A percentile compares a stretch with the other conserved stretches of the same genome.
phyloP scores from a whole-genome alignment of 2,329 filamentous ascomycete species.

The Atkinsonella hypoxylon region DNA sequence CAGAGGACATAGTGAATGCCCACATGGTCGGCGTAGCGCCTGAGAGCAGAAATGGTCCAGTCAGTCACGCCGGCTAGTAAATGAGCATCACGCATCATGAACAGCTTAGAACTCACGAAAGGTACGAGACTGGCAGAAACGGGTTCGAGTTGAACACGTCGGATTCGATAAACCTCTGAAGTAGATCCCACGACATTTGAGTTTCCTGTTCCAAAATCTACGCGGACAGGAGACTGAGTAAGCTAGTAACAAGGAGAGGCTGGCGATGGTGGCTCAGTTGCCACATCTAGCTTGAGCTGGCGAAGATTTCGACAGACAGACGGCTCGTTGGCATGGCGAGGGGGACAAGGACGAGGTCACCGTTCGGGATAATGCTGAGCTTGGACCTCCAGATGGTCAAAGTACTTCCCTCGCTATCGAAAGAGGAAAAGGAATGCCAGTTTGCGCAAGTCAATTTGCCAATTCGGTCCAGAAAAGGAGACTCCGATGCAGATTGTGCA shows the following conservation, averaged over 20 bases:
- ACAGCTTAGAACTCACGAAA: conserved; percentile 53
- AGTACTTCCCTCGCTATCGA: background rate
- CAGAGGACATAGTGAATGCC: conserved; percentile 84
- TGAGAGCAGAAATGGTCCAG: conserved; percentile 21
- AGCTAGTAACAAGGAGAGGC: conserved; percentile 6
- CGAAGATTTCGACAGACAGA: conserved; percentile 7
- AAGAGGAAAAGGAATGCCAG: background rate
- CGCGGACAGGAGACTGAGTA: background rate
- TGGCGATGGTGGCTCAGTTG: conserved; percentile 5
- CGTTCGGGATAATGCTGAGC: background rate
- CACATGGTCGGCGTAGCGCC: conserved; percentile 80
- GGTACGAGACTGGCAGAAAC: conserved; percentile 77
- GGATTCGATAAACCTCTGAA: conserved; percentile 84
- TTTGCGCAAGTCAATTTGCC: background rate
- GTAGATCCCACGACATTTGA: conserved; percentile 71
- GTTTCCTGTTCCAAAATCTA: conserved; percentile 2
- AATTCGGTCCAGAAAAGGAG: background rate
- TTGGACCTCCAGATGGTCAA: background rate
- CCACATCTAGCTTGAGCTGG: conserved; percentile 13
- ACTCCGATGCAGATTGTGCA: background rate
- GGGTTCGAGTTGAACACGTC: conserved; percentile 89
- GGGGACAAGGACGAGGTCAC: background rate
- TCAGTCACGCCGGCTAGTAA: background rate
- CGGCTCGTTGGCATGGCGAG: conserved; percentile 13
- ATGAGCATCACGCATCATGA: background rate